phyloP scores from a whole-genome alignment of 495 filamentous ascomycete species.

The Extremus antarcticus region DNA sequence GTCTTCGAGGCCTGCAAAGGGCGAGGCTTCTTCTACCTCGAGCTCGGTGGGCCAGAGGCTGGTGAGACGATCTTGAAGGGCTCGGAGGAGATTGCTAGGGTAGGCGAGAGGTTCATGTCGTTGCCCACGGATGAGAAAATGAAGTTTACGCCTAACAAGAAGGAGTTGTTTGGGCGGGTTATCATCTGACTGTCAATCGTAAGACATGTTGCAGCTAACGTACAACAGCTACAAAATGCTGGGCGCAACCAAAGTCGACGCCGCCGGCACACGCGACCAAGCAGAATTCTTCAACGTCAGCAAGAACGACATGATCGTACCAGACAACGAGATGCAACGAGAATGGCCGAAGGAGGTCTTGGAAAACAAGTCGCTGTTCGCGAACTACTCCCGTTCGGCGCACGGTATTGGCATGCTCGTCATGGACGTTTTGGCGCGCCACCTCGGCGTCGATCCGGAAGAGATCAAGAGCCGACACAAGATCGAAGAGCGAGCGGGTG shows the following conservation, averaged over 20 bases:
- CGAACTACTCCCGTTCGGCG: conserved; percentile 11
- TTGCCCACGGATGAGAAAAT: conserved; percentile 16
- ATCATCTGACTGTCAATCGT: neutral
- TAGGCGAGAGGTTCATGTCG: conserved; percentile 10
- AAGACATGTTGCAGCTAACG: neutral
- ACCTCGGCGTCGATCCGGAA: conserved; percentile 13
- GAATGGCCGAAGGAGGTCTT: conserved; percentile 10
- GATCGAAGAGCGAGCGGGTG: conserved; percentile 16
- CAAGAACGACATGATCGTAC: conserved; percentile 22
- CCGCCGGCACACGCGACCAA: conserved; percentile 12
- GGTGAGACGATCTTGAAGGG: conserved; percentile 20
- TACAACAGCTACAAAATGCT: conserved; percentile 15
- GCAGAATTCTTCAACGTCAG: conserved; percentile 23
- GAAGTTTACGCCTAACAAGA: conserved; percentile 12
- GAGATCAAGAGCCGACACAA: conserved; percentile 14
- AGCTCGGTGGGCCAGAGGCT: conserved; percentile 15
- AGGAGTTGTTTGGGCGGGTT: conserved; percentile 15
- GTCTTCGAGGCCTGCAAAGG: conserved; percentile 21
- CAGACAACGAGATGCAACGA: conserved; percentile 12
- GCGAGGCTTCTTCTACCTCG: conserved; percentile 23
- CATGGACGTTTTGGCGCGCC: conserved; percentile 14
- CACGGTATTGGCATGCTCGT: conserved; percentile 17
- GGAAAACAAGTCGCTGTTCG: conserved; percentile 11
- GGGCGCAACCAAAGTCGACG: conserved; percentile 19
- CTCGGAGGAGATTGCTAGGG: conserved; percentile 14